Base-by-base conservation (phyloP, 345 rosid genomes). In the Bretschneidera sinensis region DNA sequence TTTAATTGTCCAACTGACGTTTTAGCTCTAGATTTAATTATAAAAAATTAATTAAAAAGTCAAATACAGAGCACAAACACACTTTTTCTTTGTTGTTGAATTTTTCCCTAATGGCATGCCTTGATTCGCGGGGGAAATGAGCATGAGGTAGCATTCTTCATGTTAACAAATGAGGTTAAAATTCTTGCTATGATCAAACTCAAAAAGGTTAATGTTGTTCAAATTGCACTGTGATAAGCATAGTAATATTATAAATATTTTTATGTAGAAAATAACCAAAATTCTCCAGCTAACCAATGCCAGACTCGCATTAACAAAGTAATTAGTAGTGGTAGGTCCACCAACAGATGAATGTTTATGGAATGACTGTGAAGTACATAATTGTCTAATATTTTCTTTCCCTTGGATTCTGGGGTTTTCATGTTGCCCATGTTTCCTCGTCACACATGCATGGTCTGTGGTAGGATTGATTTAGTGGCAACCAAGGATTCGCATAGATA, bases 401-500 rank as follows among this genome's bases (percentile, higher is more conserved):
- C 80, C 66, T 77, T 71, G 82, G 82, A 77, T 72, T 72, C 73
- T 66, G 72, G 69, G 55, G 20, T 50, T 76, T 74, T 70, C 73
- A 76, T 71, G 79, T 79, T 72, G 61, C 69, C 45, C 74, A 71
- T 65, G 57, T 75, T 81, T 76, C 83, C 72, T 68, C 70, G 54
- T 75, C 77, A 70, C 82, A 78, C 73, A 73, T 39, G 45, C 35
- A 39, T 74, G 78, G 76, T 66, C 62, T 60, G 45, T 67, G 54
- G 31, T 33, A 49, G n/a, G n/a, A n/a, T n/a, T 28, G 23, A 48
- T 34, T 61, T 51, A 55, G 11, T 20, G 55, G 55, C 63, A n/a
- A n/a, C n/a, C n/a, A 49, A 20, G 48, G 22, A 39, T 2, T 31
- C 21, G n/a, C n/a, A n/a, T n/a, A n/a, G n/a, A n/a, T n/a, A n/a